These are phyloP conservation scores for Maudiozyma humilis DNA, from an alignment of 1,139 yeast species.

Conservation along the genomic window DNA sequence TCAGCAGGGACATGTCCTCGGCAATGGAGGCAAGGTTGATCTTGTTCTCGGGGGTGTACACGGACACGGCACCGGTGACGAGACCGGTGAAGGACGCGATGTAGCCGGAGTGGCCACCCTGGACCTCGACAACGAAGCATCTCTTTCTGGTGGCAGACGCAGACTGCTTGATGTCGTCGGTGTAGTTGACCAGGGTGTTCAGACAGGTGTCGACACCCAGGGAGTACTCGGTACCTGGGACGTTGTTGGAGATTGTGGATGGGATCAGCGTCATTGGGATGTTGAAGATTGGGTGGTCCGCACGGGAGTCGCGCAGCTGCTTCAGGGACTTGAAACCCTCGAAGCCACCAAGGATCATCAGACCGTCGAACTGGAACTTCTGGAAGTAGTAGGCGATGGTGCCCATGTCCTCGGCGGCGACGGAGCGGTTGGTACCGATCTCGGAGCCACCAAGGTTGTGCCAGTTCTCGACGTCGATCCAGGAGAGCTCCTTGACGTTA, in stretches of 20 bases:
- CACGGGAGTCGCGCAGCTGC: slow-evolving; percentile 56
- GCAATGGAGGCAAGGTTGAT: slow-evolving; percentile 49
- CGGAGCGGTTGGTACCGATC: slow-evolving; percentile 69
- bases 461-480: slow-evolving; percentile 72
- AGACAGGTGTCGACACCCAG: slow-evolving; percentile 74
- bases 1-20: slow-evolving; percentile 52
- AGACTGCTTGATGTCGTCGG: slow-evolving; percentile 71
- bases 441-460: slow-evolving; percentile 71
- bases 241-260: slow-evolving; percentile 77
- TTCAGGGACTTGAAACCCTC: slow-evolving; percentile 68
- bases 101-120: slow-evolving; percentile 78
- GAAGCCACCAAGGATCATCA: slow-evolving; percentile 69
- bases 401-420: slow-evolving; percentile 65
- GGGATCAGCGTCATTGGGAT: slow-evolving; percentile 75
- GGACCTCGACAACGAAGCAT: slow-evolving; percentile 76
- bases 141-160: slow-evolving; percentile 74
- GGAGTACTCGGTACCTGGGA: slow-evolving; percentile 78
- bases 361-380: slow-evolving; percentile 64
- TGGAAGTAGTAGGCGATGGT: slow-evolving; percentile 70
- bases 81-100: slow-evolving; percentile 64
- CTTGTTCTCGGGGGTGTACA: slow-evolving; percentile 69
- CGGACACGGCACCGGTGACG: slow-evolving; percentile 65
- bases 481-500: slow-evolving; percentile 49
- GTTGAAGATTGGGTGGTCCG: slow-evolving; percentile 59
- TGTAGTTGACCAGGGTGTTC: slow-evolving; percentile 63